Evolutionary conservation across 768 basidiomycete species (phyloP).

Genomic region (Thelephora ganbajun): DNA sequence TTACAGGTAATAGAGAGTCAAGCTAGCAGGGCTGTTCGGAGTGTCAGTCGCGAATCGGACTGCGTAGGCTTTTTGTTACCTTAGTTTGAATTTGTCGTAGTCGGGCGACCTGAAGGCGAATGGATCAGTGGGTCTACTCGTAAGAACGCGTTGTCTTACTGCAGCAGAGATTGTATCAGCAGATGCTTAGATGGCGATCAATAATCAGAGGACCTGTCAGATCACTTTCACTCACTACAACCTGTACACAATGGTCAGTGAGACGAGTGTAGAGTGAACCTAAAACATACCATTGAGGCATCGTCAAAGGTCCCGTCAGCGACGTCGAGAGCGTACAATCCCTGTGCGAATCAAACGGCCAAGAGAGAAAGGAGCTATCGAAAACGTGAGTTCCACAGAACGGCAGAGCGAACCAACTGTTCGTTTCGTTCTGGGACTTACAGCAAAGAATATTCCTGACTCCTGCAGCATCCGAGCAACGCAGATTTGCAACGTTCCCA

Average conservation of each 20-base stretch:
- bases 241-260: too few relatives aligned
- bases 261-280: too few relatives aligned
- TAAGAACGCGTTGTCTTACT: conserved; percentile 30
- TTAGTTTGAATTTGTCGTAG: conserved; percentile 39
- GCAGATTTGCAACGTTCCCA: conserved; percentile 91
- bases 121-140: too few relatives aligned
- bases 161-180: conserved; percentile 70
- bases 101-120: conserved; percentile 39
- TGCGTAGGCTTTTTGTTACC: conserved; percentile 20
- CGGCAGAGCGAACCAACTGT: neutral
- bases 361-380: conserved; percentile 66
- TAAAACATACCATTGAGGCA: conserved; percentile 28
- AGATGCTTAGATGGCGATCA: conserved; percentile 44
- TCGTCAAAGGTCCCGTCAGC: conserved; percentile 67
- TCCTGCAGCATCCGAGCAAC: conserved; percentile 88
- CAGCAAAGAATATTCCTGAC: conserved; percentile 83
- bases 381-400: neutral
- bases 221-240: neutral
- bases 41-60: neutral
- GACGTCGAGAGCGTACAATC: conserved; percentile 79
- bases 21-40: conserved; percentile 32
- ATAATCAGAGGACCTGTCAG: conserved; percentile 1
- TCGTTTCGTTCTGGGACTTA: conserved; percentile 19
- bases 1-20: conserved; percentile 71
- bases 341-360: conserved; percentile 75